A percentile compares a stretch with the other conserved stretches of the same genome.
These are phyloP conservation scores for Epichloe sibirici DNA, from an alignment of 2,329 filamentous ascomycete species.

Conservation along the genomic window DNA sequence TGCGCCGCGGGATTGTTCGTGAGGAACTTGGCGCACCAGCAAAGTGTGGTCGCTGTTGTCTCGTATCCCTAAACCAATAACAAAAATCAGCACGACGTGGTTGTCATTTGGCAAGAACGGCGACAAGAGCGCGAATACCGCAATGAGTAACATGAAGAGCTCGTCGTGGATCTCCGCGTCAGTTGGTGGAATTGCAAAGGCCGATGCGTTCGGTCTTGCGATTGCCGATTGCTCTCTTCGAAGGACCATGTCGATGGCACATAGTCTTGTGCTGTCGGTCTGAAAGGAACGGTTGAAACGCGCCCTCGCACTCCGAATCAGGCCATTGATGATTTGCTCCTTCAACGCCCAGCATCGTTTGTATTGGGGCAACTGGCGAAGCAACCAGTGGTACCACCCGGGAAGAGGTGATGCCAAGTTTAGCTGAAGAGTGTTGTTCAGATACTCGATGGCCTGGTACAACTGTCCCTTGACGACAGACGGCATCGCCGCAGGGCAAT, in stretches of 20 bases:
- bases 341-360: not conserved
- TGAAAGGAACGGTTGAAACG: not conserved
- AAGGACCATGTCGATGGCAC: constrained; percentile 6
- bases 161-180: constrained; percentile 13
- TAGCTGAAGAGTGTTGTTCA: not conserved
- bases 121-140: not conserved
- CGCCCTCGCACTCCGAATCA: not conserved
- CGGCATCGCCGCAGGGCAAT: not conserved
- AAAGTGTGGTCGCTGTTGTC: constrained; percentile 10
- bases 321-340: not conserved
- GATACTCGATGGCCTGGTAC: not conserved
- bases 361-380: not conserved
- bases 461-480: not conserved
- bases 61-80: constrained; percentile 11
- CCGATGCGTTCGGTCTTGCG: not conserved
- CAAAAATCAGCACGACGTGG: not conserved
- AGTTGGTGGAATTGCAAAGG: not conserved
- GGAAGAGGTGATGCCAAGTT: not conserved
- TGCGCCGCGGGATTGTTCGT: constrained; percentile 8
- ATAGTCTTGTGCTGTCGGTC: not conserved
- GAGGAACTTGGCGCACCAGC: constrained; percentile 13
- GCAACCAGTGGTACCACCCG: not conserved
- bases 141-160: constrained; percentile 9
- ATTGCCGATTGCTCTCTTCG: not conserved
- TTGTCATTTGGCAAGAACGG: not conserved